These are phyloP conservation scores for Gastrolobium bilobum DNA, from an alignment of 306 rosid genomes.

Conservation along the genomic window DNA sequence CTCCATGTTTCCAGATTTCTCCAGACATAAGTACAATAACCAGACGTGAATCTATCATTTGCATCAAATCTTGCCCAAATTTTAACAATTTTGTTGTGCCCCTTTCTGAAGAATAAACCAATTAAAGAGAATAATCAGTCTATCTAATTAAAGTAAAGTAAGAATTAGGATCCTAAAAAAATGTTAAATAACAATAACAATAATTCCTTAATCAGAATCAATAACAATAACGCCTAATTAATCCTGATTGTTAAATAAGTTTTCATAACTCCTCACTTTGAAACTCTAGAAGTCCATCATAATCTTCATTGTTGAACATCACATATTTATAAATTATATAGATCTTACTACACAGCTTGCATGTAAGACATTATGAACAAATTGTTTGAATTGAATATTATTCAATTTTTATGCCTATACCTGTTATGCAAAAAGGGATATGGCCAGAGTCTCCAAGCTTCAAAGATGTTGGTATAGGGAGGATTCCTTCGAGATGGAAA, in stretches of 20 bases:
- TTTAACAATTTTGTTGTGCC: too few relatives aligned
- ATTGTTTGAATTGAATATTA: conserved; percentile 8
- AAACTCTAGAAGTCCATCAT: not conserved
- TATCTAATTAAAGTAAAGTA: too few relatives aligned
- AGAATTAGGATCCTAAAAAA: too few relatives aligned
- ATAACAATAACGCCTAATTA: too few relatives aligned
- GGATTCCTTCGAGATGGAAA: conserved; percentile 88
- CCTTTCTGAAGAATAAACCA: too few relatives aligned
- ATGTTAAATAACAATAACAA: too few relatives aligned
- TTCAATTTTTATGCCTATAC: conserved; percentile 10
- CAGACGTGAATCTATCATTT: too few relatives aligned
- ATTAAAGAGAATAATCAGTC: too few relatives aligned
- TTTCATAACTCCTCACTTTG: conserved; percentile 3
- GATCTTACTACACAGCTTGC: not conserved
- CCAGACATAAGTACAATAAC: too few relatives aligned
- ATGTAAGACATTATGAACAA: not conserved
- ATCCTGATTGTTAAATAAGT: too few relatives aligned
- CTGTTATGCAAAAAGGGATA: conserved; percentile 64
- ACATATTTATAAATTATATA: not conserved
- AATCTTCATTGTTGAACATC: not conserved
- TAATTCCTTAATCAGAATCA: not conserved
- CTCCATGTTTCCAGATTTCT: too few relatives aligned
- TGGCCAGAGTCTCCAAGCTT: conserved; percentile 97
- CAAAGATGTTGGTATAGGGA: conserved; percentile 73
- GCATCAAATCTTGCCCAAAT: too few relatives aligned